phyloP scores from a whole-genome alignment of 2,329 filamentous ascomycete genomes.

The Sphaerulina populicola region DNA sequence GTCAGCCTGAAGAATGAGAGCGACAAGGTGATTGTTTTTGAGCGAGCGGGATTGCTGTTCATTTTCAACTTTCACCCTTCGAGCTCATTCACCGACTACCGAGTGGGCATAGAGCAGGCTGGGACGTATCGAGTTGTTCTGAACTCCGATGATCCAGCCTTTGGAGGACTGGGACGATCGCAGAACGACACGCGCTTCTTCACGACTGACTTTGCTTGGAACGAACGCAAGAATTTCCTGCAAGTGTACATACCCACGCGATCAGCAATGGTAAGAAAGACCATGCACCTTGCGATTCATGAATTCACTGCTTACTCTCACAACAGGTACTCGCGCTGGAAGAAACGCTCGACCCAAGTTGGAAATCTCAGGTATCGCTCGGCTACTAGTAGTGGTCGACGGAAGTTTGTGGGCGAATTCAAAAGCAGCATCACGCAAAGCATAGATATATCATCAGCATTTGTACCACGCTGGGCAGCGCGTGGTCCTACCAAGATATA shows the following conservation, averaged over 20 bases:
- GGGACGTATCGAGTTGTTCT: slow-evolving; percentile 84
- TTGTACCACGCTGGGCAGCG: slow-evolving; percentile 8
- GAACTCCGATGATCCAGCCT: slow-evolving; percentile 66
- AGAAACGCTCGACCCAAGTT: slow-evolving; percentile 27
- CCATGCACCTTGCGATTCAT: neutral
- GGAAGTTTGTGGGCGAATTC: neutral
- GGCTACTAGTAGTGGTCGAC: slow-evolving; percentile 19
- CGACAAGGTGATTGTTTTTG: slow-evolving; percentile 94
- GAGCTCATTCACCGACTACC: slow-evolving; percentile 81
- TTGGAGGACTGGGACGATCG: slow-evolving; percentile 72
- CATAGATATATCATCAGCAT: neutral
- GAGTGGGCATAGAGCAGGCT: slow-evolving; percentile 73
- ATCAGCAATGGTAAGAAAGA: slow-evolving; percentile 66
- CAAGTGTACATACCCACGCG: slow-evolving; percentile 84
- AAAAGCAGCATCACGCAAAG: neutral
- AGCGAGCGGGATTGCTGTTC: slow-evolving; percentile 81
- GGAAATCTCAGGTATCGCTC: slow-evolving; percentile 26
- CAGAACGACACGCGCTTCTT: slow-evolving; percentile 80
- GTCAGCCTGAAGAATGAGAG: slow-evolving; percentile 86
- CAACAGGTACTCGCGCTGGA: slow-evolving; percentile 28
- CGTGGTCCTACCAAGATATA: slow-evolving; percentile 5
- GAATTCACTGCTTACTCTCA: slow-evolving; percentile 7
- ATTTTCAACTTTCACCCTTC: slow-evolving; percentile 92
- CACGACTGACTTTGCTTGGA: slow-evolving; percentile 85
- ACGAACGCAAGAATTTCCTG: slow-evolving; percentile 77